Evolutionary conservation across 208 protist genomes (phyloP), one percentile per base, ranked within the genome.

Genomic region (Leishmania martiniquensis): DNA sequence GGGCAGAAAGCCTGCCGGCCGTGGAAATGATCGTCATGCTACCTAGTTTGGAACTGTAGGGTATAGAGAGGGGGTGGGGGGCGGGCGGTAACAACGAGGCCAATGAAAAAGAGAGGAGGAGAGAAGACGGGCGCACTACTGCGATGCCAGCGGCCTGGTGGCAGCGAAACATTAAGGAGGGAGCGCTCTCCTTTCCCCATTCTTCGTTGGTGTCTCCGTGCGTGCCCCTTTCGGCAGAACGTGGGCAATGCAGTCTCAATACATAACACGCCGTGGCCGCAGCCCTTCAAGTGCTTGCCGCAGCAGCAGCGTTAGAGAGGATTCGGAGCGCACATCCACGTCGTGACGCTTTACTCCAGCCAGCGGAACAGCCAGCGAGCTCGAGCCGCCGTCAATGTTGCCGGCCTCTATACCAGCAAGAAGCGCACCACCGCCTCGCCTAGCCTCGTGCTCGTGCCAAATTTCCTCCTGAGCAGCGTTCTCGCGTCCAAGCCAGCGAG

Each of bases 231-330:
- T 22, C 62, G 44, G 5, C 17, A 37, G 20, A 44, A n/a, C 62
- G 20, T 22, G n/a, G 37, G n/a, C 17, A 37, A n/a, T 4, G 29
- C 25, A 25, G 44, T 22, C 22, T 71, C 66, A 57, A 25, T 79
- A 83, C 13, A 60, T 45, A 17, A 83, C 54, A 20, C 67, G 45
- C 1, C 52, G 72, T 10, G 66, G 79, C 17, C 69, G 57, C n/a
- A 83, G 72, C 1, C 57, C 45, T 9, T 55, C 37, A 62, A 83
- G 59, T 60, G 79, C 79, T 32, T 69, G 47, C 52, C 72, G 74
- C 17, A 73, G 79, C 4, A 83, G 74, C 55, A 83, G 22, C n/a
- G 75, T 37, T 54, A 83, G 39, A 39, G 74, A 44, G 1, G 79
- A 71, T 25, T 32, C 44, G 0, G 34, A 34, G 4, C 45, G 10